Evolutionary conservation across 139 green algal genomes (phyloP), one percentile per base, ranked within the genome.

Genomic region (Haematococcus sp.): DNA sequence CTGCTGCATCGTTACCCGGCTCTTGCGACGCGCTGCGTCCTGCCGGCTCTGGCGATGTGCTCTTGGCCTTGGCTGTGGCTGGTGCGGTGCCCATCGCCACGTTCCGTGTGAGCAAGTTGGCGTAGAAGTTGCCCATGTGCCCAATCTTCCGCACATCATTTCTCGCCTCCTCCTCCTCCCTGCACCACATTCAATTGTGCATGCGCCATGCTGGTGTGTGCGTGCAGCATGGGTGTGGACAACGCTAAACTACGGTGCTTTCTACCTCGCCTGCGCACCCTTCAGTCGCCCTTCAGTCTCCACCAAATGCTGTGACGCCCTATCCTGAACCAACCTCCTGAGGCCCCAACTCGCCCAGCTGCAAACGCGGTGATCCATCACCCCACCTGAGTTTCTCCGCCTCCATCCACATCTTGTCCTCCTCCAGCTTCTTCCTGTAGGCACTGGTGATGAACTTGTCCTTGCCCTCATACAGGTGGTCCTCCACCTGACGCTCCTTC

Each of bases 371-470:
- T n/a, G n/a, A n/a, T n/a, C n/a, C n/a, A n/a, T n/a, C 11, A 11
- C 40, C 66, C 3, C 70, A 87, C 88, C 76, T 90, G 40, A 81
- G 54, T 31, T 80, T 76, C 78, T 90, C 78, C 64, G 82, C 74
- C 71, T 86, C 87, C 61, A 76, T 55, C 84, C 84, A 95, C 66
- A 84, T 85, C 78, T 90, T 78, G 35, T 97, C 86, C 79, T 98
- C 95, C 74, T 97, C 91, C 51, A 99, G 87, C 78, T 99, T 98
- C 65, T 88, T 89, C 27, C 89, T 87, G 86, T 99, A 99, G 2
- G 92, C 93, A 2, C 77, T 64, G 0, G 95, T 99, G 17, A 98
- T 87, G 80, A 99, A 99, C 70, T 91, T 91, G 74, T 98, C 95
- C 81, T 96, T 95, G 78, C 93, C 86, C 0, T 91, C 92, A 81